Evolutionary conservation across 1,284 basidiomycete genomes (phyloP), one percentile per base, ranked within the genome.

Genomic region (Mycosarcoma maydis): DNA sequence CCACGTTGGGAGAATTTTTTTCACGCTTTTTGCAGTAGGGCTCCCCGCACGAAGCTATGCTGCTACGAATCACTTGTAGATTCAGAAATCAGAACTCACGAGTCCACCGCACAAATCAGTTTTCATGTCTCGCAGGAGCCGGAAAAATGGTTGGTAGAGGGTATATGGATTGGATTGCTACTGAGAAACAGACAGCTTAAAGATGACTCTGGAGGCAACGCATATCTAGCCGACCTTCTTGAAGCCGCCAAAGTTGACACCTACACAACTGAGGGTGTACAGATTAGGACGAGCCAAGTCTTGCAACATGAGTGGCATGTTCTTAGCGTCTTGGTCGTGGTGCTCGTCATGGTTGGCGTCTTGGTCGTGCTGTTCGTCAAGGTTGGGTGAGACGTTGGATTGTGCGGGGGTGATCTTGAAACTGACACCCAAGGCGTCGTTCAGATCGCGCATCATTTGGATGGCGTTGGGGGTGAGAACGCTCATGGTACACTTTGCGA

Each of bases 391-490:
- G n/a, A n/a, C n/a, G n/a, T n/a, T n/a, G n/a, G n/a, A n/a, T n/a
- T n/a, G n/a, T 2, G 52, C 53, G 24, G 38, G 48, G 41, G 34
- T 74, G 51, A 87, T 82, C 75, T 86, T 86, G 82, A 87, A 87
- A 39, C 83, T 83, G 22, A 85, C 84, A 14, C 93, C 92, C 67
- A 97, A 92, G 76, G 92, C 90, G 11, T 87, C 84, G 65, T 88
- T 87, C 42, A 94, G 83, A 75, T 98, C 95, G 30, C 92, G 86
- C 37, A 98, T 83, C 79, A 95, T 92, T 84, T 96, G 92, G 39
- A 96, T 87, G 9, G 94, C 96, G 17, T 71, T 69, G 1, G 77
- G 51, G 1, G 91, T 92, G 7, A 94, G 88, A 66, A 89, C 87
- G 8, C 90, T 88, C 87, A 98, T 90, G 51, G 88, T 85, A 83